These are phyloP conservation scores for Penicillium manginii DNA, from an alignment of 495 filamentous ascomycete genomes.

Conservation along the genomic window DNA sequence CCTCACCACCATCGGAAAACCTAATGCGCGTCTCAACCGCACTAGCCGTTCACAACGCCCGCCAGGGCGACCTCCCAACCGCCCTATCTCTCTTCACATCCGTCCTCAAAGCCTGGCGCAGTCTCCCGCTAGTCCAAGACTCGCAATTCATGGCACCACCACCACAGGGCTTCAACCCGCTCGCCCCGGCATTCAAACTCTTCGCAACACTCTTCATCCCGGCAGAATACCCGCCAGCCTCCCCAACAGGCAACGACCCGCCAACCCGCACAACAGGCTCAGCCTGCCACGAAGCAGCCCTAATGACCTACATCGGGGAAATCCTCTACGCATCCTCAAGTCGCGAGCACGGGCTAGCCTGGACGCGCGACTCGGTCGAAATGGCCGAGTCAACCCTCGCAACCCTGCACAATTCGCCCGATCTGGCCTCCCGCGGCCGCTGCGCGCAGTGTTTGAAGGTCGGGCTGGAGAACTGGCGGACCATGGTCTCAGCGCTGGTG, in stretches of 20 bases:
- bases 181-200: conserved; percentile 38
- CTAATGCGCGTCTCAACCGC: conserved; percentile 74
- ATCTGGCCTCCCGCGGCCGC: conserved; percentile 44
- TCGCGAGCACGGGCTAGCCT: conserved; percentile 71
- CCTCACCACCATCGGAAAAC: conserved; percentile 65
- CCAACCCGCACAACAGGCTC: conserved; percentile 62
- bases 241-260: conserved; percentile 65
- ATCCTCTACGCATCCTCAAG: conserved; percentile 75
- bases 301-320: conserved; percentile 92
- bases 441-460: conserved; percentile 75
- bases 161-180: conserved; percentile 54
- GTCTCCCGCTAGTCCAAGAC: conserved; percentile 35
- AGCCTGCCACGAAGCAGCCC: conserved; percentile 78
- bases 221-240: conserved; percentile 65
- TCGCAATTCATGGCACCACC: conserved; percentile 51
- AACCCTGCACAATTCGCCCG: conserved; percentile 44
- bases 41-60: conserved; percentile 75
- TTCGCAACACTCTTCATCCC: conserved; percentile 49
- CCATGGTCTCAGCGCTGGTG: conserved; percentile 67
- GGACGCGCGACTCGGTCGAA: conserved; percentile 85
- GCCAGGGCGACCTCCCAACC: conserved; percentile 57
- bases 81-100: conserved; percentile 89
- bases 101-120: conserved; percentile 72
- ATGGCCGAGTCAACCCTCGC: conserved; percentile 56
- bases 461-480: conserved; percentile 74